Evolutionary conservation across 129 eudicot species (phyloP), one percentile per base, ranked within the genome.

Genomic region (Artemisia annua): DNA sequence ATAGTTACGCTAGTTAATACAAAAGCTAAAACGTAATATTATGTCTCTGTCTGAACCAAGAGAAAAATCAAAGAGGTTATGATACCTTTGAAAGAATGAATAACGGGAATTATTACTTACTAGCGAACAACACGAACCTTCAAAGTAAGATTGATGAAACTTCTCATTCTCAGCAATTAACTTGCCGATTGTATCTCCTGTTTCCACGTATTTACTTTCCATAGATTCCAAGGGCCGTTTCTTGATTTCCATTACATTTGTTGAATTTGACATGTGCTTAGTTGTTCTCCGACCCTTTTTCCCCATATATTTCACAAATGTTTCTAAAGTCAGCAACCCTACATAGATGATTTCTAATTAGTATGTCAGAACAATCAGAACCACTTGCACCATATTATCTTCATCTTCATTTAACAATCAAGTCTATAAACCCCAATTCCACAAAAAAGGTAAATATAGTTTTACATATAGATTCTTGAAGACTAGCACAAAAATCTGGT

Each of bases 131-230:
- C 46, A 74, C 76, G 52, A 39, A 86, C 97, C 97, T 84, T 86
- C 89, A 50, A 82, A 84, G 48, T 84, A 86, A 75, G 86, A 71
- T 78, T 83, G 96, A 81, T 80, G 83, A 83, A 86, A 83, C 73
- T 72, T 69, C 69, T 91, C 93, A 66, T 81, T 88, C 66, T 91
- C 92, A 50, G 35, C 75, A 53, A 89, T 74, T 78, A 84, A 69
- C 68, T 84, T 71, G 64, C 70, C 48, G 3, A 91, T 75, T 26
- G 96, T 82, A n/a, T 30, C 68, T 30, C 78, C 74, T 52, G 92
- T 91, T 75, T 91, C 96, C 30, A 16, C 58, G 49, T 76, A 86
- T 59, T 78, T 84, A 63, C 62, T 74, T 78, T 83, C 79, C 84
- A 84, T 85, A 74, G 87, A 89, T 64, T 78, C 72, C 59, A 79